A percentile compares a stretch with the other conserved stretches of the same genome.
Conservation (phyloP, 2,329 filamentous ascomycete genomes). For the Nemania serpens region DNA sequence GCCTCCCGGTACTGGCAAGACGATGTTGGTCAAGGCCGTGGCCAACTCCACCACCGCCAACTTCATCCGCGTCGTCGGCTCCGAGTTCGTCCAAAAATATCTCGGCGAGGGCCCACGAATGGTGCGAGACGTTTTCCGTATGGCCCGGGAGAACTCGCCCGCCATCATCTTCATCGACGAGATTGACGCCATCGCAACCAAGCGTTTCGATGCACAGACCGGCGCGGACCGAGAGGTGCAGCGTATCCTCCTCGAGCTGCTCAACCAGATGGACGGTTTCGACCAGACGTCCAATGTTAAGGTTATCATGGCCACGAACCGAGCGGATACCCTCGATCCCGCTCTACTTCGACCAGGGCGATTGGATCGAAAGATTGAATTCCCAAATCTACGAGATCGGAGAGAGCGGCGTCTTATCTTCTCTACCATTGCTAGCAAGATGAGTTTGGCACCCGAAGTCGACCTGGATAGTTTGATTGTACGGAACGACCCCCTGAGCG, state of each 20-base stretch:
- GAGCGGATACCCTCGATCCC: slow-evolving; percentile 94
- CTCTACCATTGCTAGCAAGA: slow-evolving; percentile 93
- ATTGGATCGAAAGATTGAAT: slow-evolving; percentile 98
- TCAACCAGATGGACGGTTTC: slow-evolving; percentile 99
- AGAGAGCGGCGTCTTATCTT: slow-evolving; percentile 97
- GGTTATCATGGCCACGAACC: slow-evolving; percentile 99
- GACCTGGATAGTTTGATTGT: slow-evolving; percentile 96
- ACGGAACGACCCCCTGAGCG: slow-evolving; percentile 91
- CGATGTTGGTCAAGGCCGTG: slow-evolving; percentile 93
- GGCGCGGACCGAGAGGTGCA: slow-evolving; percentile 98
- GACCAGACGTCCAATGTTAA: slow-evolving; percentile 99
- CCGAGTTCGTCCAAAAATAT: slow-evolving; percentile 99
- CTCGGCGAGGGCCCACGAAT: slow-evolving; percentile 96
- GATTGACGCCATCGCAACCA: slow-evolving; percentile 97
- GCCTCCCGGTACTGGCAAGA: slow-evolving; percentile 88
- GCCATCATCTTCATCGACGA: slow-evolving; percentile 99
- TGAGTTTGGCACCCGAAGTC: slow-evolving; percentile 95
- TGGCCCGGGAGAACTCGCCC: slow-evolving; percentile 97
- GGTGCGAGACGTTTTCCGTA: slow-evolving; percentile 98
- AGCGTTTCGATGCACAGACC: slow-evolving; percentile 98
- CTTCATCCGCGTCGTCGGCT: slow-evolving; percentile 97
- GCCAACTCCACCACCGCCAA: slow-evolving; percentile 97
- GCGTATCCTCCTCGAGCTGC: slow-evolving; percentile 93
- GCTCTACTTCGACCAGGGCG: slow-evolving; percentile 92
- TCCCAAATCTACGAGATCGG: slow-evolving; percentile 91